These are phyloP conservation scores for Akanthomyces lecanii DNA, from an alignment of 2,329 filamentous ascomycete species.

Conservation along the genomic window DNA sequence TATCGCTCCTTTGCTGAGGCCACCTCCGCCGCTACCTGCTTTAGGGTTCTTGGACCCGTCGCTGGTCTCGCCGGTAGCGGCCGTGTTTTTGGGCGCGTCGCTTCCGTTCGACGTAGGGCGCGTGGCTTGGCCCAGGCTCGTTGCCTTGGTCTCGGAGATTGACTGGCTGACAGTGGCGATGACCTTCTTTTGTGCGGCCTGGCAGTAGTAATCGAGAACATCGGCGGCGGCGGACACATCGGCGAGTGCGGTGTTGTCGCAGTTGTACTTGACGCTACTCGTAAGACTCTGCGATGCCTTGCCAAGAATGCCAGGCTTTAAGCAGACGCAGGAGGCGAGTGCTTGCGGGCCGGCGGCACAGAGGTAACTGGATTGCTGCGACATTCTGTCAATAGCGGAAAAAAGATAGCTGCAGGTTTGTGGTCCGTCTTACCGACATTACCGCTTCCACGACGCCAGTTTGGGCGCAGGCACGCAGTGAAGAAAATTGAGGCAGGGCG, in stretches of 20 bases:
- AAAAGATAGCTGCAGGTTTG: background rate
- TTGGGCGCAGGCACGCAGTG: constrained; percentile 38
- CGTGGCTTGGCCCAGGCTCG: background rate
- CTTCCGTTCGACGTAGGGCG: background rate
- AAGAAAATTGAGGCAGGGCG: constrained; percentile 38
- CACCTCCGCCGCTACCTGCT: background rate
- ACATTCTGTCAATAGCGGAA: no score
- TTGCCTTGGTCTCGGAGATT: constrained; percentile 12
- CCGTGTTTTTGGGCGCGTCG: background rate
- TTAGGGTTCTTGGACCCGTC: background rate
- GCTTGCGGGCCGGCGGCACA: constrained; percentile 41
- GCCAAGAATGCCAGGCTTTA: constrained; percentile 39
- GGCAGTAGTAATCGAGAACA: constrained; percentile 42
- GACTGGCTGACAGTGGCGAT: constrained; percentile 37
- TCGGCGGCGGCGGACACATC: constrained; percentile 38
- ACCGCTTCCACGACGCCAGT: constrained; percentile 27
- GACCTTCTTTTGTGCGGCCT: constrained; percentile 36
- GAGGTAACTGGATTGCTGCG: constrained; percentile 19
- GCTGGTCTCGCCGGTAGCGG: background rate
- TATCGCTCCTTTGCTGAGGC: constrained; percentile 3
- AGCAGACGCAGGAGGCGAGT: constrained; percentile 43
- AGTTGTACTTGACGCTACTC: constrained; percentile 35
- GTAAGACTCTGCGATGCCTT: constrained; percentile 36
- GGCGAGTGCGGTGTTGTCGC: constrained; percentile 34
- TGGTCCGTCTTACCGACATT: constrained; percentile 1